Conservation (phyloP, 495 filamentous ascomycete genomes). For the Margaritispora aquatica region DNA sequence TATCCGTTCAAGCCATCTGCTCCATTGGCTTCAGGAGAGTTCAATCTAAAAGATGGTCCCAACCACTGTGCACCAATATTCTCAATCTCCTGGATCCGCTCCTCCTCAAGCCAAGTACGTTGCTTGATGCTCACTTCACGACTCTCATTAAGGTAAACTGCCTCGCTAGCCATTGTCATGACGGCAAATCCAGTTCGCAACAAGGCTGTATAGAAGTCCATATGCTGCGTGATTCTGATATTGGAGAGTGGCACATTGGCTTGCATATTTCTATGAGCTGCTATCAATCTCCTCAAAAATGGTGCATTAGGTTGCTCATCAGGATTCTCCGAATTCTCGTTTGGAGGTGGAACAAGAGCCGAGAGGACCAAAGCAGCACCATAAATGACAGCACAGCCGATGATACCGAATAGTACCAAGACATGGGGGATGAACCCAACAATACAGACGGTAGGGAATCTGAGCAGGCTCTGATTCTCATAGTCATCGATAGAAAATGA, state of each 20-base stretch:
- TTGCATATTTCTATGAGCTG: constrained; percentile 84
- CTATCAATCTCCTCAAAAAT: constrained; percentile 47
- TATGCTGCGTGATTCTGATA: constrained; percentile 70
- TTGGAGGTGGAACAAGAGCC: constrained; percentile 55
- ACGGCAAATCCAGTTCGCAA: constrained; percentile 79
- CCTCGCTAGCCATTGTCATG: constrained; percentile 87
- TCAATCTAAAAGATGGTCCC: constrained; percentile 31
- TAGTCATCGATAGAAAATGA: constrained; percentile 49
- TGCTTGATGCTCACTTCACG: constrained; percentile 61
- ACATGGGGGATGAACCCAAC: constrained; percentile 93
- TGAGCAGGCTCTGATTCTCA: constrained; percentile 45
- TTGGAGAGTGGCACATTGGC: constrained; percentile 78
- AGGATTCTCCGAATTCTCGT: constrained; percentile 21
- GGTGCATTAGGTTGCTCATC: constrained; percentile 25
- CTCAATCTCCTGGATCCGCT: constrained; percentile 61
- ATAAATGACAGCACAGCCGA: constrained; percentile 70
- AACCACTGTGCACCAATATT: constrained; percentile 46
- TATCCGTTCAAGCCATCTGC: constrained; percentile 41
- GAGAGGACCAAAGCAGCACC: constrained; percentile 67
- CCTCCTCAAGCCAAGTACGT: constrained; percentile 92
- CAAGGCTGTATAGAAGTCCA: constrained; percentile 92
- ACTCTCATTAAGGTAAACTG: constrained; percentile 92
- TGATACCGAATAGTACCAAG: constrained; percentile 71
- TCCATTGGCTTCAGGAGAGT: constrained; percentile 26
- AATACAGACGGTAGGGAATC: constrained; percentile 90